phyloP scores from a whole-genome alignment of 495 filamentous ascomycete genomes.

The Cercophora scortea region DNA sequence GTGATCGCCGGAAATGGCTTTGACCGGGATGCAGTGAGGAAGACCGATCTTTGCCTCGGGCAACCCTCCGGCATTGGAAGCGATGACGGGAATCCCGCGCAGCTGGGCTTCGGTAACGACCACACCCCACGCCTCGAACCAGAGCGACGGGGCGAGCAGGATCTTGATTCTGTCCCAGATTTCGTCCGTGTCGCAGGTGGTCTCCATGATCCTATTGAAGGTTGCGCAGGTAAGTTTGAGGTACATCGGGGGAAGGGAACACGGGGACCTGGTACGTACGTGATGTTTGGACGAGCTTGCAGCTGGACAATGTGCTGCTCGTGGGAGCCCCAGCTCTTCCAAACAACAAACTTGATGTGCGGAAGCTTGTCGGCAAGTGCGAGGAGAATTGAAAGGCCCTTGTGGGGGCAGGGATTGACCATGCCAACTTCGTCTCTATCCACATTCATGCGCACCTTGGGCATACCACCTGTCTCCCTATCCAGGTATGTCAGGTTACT shows the following conservation, averaged over 20 bases:
- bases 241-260: too few relatives aligned
- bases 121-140: constrained; percentile 25
- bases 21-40: constrained; percentile 20
- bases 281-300: constrained; percentile 13
- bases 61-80: constrained; percentile 23
- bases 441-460: constrained; percentile 16
- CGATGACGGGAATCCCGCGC: constrained; percentile 24
- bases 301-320: constrained; percentile 8
- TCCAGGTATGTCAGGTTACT: constrained; percentile 18
- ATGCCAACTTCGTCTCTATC: constrained; percentile 23
- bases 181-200: constrained; percentile 19
- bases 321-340: constrained; percentile 23
- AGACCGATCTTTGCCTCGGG: constrained; percentile 22
- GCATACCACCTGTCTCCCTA: constrained; percentile 8
- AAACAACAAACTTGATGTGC: constrained; percentile 21
- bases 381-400: constrained; percentile 19
- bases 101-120: constrained; percentile 26
- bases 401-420: constrained; percentile 26
- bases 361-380: constrained; percentile 18
- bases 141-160: constrained; percentile 21
- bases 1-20: constrained; percentile 15
- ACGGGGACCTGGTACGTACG: constrained; percentile 5
- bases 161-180: constrained; percentile 27
- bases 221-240: too few relatives aligned
- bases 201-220: constrained; percentile 9